Evolutionary conservation across 805 yeast species (phyloP).

Genomic region (Candida orba): DNA sequence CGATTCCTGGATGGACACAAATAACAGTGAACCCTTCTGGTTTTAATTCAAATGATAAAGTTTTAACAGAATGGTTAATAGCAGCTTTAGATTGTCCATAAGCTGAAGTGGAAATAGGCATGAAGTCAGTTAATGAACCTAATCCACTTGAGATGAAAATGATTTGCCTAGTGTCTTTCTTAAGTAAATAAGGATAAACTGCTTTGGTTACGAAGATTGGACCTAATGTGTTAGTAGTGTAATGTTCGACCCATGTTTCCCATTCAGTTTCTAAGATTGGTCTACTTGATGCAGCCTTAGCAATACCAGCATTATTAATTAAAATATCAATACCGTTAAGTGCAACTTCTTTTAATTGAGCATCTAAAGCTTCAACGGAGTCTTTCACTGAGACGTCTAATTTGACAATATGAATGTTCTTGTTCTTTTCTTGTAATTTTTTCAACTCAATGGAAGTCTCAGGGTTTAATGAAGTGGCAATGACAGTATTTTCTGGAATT

Average conservation of each 20-base stretch:
- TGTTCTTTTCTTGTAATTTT: neutral
- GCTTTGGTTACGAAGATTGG: slow-evolving; percentile 4
- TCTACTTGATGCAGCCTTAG: neutral
- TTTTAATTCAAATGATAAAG: neutral
- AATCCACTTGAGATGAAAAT: slow-evolving; percentile 19
- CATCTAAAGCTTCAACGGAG: slow-evolving; percentile 6
- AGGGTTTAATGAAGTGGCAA: neutral
- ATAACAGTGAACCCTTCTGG: neutral
- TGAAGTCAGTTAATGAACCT: slow-evolving; percentile 16
- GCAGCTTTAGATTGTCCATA: slow-evolving; percentile 31
- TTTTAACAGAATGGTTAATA: slow-evolving; percentile 24
- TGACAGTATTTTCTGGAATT: neutral
- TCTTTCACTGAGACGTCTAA: slow-evolving; percentile 9
- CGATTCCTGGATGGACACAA: neutral
- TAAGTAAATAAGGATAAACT: slow-evolving; percentile 14
- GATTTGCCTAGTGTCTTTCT: slow-evolving; percentile 15
- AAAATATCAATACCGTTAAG: slow-evolving; percentile 11
- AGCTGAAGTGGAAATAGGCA: slow-evolving; percentile 7
- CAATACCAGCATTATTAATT: slow-evolving; percentile 14
- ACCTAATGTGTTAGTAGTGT: slow-evolving; percentile 7
- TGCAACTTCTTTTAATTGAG: slow-evolving; percentile 2
- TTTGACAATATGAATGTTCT: slow-evolving; percentile 6
- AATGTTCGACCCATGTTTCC: neutral
- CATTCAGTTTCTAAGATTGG: neutral
- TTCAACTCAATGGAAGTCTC: slow-evolving; percentile 1